Evolutionary conservation across 2,329 filamentous ascomycete genomes (phyloP), one percentile per base, ranked within the genome.

Genomic region (Cryphonectria parasitica): DNA sequence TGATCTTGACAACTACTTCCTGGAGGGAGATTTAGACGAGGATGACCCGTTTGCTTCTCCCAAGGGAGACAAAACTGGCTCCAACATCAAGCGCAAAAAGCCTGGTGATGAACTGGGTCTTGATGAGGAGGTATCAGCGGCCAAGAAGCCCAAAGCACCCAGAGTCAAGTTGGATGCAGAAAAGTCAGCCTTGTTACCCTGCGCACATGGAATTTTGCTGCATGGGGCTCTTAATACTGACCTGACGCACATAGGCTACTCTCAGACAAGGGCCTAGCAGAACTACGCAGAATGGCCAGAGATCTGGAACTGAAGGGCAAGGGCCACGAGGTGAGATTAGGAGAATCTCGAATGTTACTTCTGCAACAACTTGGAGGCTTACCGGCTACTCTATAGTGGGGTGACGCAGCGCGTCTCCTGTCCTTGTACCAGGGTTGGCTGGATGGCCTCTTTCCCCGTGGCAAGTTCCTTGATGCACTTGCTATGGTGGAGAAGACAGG

Each of bases 341-440:
- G 49, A 43, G 58, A 17, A 22, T 19, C 6, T 6, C 45, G 2
- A n/a, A 25, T 15, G 34, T 3, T 19, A 8, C 19, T 31, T n/a
- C 36, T 39, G 34, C 39, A 28, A 36, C 22, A 6, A 11, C 6
- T 31, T 10, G 8, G 8, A 34, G 31, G 56, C 61, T 54, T 36
- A 43, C 45, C 25, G 22, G 17, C 1, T 2, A 19, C 1, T 61
- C 19, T 68, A 95, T 68, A 95, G 90, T 98, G 96, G 80, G 91
- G 92, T 25, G 96, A 99, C 78, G 89, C 94, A 15, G 88, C 91
- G 0, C 89, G 90, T 22, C 86, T 99, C 34, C 86, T 99, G 64
- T 93, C 92, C 34, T 93, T 97, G 78, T 99, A 98, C 78, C 96
- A 98, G 79, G 82, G 97, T 69, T 99, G 96, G 96, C 91, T 99